Evolutionary conservation across 768 basidiomycete species (phyloP), one percentile per base, ranked within the genome.

Genomic region (Tylopilus sp.): DNA sequence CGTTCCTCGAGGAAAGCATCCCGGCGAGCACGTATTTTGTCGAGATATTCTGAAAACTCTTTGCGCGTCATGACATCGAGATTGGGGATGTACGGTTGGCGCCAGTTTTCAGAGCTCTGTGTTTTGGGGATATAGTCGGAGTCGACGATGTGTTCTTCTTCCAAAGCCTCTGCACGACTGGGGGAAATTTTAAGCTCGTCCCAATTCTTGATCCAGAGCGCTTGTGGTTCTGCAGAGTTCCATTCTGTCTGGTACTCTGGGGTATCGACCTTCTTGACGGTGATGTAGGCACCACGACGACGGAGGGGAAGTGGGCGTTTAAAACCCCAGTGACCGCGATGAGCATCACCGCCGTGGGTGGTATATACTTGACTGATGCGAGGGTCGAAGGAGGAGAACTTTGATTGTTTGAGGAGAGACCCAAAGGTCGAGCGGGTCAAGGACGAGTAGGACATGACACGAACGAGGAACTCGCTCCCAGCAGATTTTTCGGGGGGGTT

Each of bases 271-370:
- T 80, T 72, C 44, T 76, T 73, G 23, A 92, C 75, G 18, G 83
- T 80, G 52, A 93, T 81, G 60, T 77, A 81, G 11, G 82, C 79
- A 54, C 81, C 75, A 41, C 79, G 78, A 28, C 81, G 79, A 47
- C 85, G 80, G 41, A 86, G 71, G 3, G 87, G 74, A 21, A 93
- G 79, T 21, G 89, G 86, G 0, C 91, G 85, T 69, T 95, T 95
- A 55, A 94, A 73, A 21, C 91, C 91, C 80, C 83, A 95, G 72
- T 91, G 79, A 48, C 89, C 88, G 23, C 90, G 81, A 58, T 85
- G 75, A 12, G 84, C 81, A 63, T 88, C 77, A 39, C 85, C 85
- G 20, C 80, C 77, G 41, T 80, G 78, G 0, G 90, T 73, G 15
- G 83, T 79, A 69, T 92, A 94, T 18, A 90, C 80, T 61, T 92